Conservation (phyloP, 306 rosid genomes). For the Vachellia collinsii region DNA sequence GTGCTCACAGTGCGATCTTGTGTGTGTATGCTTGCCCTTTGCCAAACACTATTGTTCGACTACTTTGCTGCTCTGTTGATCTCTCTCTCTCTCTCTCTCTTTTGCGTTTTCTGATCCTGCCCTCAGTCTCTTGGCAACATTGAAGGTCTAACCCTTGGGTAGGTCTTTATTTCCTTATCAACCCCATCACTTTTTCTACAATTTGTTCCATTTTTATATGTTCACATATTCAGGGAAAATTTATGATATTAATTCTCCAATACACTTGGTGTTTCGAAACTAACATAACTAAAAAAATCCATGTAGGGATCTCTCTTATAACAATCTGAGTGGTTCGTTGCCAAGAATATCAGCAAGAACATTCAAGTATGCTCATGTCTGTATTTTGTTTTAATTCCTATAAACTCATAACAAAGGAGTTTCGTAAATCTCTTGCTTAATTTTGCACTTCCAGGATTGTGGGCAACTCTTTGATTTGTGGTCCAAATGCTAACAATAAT, state of each 20-base stretch:
- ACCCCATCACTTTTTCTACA: slow-evolving; percentile 6
- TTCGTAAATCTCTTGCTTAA: slow-evolving; percentile 21
- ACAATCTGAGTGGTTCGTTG: slow-evolving; percentile 89
- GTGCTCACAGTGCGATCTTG: too few species aligned
- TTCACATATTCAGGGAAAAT: neutral
- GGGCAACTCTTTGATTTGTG: slow-evolving; percentile 92
- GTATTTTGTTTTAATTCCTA: neutral
- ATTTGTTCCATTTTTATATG: neutral
- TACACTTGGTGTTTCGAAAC: neutral
- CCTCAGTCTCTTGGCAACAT: slow-evolving; percentile 80
- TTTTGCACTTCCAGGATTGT: slow-evolving; percentile 60
- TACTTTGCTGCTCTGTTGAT: too few species aligned
- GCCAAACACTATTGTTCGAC: too few species aligned
- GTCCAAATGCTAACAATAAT: slow-evolving; percentile 73
- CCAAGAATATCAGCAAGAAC: slow-evolving; percentile 94
- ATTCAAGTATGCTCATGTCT: slow-evolving; percentile 69
- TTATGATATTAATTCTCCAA: slow-evolving; percentile 25
- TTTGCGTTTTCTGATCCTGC: slow-evolving; percentile 61
- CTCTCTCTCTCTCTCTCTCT: too few species aligned
- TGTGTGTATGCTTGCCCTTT: too few species aligned
- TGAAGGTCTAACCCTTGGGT: slow-evolving; percentile 89
- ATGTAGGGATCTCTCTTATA: slow-evolving; percentile 89
- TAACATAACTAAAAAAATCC: slow-evolving; percentile 30
- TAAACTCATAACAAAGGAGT: slow-evolving; percentile 10
- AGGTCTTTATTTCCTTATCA: slow-evolving; percentile 48